phyloP scores from a whole-genome alignment of 2,329 filamentous ascomycete species.

The Penicillium sumatraense region DNA sequence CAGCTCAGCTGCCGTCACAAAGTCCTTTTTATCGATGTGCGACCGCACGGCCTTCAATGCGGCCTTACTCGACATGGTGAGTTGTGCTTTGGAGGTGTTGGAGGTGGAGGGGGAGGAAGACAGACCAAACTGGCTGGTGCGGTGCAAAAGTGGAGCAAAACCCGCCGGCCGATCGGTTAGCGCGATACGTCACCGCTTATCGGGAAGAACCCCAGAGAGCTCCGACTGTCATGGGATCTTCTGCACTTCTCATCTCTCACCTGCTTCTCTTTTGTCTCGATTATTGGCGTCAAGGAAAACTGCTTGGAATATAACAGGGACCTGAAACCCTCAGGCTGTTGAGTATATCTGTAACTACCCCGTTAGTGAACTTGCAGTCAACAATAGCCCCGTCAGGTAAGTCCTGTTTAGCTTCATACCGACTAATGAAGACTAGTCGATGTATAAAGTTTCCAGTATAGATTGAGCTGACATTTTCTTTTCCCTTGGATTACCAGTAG shows the following conservation, averaged over 20 bases:
- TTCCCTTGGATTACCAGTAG: too few species aligned
- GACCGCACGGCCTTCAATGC: conserved; percentile 81
- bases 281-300: too few species aligned
- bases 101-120: conserved; percentile 24
- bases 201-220: not conserved
- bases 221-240: too few species aligned
- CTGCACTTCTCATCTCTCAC: not conserved
- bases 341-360: too few species aligned
- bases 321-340: too few species aligned
- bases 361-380: not conserved
- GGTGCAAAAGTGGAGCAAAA: conserved; percentile 16
- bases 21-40: conserved; percentile 77
- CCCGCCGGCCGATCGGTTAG: conserved; percentile 10
- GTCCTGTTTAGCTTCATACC: not conserved
- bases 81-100: too few species aligned
- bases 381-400: not conserved
- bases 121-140: conserved; percentile 16
- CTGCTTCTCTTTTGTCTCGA: not conserved
- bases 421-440: not conserved
- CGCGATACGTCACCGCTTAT: conserved; percentile 34
- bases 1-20: conserved; percentile 73
- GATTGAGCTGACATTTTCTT: not conserved
- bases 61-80: conserved; percentile 62
- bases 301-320: too few species aligned
- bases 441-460: too few species aligned